Conservation (phyloP, 352 stramenopile genomes). For the Plasmopara muralis region DNA sequence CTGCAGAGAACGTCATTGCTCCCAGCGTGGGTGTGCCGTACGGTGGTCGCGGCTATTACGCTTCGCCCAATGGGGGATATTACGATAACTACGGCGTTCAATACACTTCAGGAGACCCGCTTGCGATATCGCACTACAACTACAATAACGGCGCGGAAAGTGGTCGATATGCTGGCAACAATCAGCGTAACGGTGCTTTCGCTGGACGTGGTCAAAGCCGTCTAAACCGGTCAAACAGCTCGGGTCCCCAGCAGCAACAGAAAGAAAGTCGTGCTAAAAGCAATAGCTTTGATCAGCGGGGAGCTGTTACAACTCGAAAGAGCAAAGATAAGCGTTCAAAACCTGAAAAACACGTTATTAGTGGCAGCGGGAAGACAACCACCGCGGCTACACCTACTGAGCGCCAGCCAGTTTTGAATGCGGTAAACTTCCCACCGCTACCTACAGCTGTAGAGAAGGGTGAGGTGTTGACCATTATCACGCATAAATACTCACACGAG, state of each 20-base stretch:
- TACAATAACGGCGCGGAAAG: conserved; percentile 39
- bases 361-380: conserved; percentile 28
- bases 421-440: conserved; percentile 77
- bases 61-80: conserved; percentile 39
- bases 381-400: conserved; percentile 23
- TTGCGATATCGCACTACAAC: conserved; percentile 24
- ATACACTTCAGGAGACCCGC: conserved; percentile 45
- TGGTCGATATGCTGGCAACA: conserved; percentile 31
- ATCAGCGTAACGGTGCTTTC: conserved; percentile 22
- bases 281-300: conserved; percentile 50
- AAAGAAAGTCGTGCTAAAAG: conserved; percentile 48
- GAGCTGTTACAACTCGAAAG: conserved; percentile 34
- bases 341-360: conserved; percentile 28
- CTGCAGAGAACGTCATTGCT: conserved; percentile 41
- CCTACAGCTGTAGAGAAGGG: conserved; percentile 32
- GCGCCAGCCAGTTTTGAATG: conserved; percentile 73
- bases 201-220: conserved; percentile 26
- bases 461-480: conserved; percentile 43
- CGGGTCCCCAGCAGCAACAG: conserved; percentile 15
- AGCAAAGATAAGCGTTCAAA: conserved; percentile 64
- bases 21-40: conserved; percentile 34
- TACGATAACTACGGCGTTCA: conserved; percentile 80
- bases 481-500: conserved; percentile 76
- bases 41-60: conserved; percentile 65
- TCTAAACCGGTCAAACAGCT: conserved; percentile 31